Percentiles rank a stretch among this genome's conserved stretches.
These are phyloP conservation scores for Catharanthus roseus DNA, from an alignment of 257 asterid genomes.

Conservation along the genomic window DNA sequence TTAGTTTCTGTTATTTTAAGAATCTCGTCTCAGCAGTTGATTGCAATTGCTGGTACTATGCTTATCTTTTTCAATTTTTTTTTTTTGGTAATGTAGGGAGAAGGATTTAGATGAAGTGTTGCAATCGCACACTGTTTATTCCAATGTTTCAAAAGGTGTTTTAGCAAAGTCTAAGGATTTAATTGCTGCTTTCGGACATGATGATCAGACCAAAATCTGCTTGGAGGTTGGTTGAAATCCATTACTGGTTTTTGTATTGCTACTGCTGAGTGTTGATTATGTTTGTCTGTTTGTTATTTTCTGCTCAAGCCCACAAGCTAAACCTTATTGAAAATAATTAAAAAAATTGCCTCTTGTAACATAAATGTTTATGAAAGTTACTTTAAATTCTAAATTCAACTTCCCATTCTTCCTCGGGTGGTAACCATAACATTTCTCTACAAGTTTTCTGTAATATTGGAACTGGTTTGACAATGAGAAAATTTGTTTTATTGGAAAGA, in stretches of 20 bases:
- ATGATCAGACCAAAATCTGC: constrained; percentile 71
- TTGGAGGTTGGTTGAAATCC: constrained; percentile 49
- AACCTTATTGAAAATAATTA: background rate
- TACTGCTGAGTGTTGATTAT: background rate
- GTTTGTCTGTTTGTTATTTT: background rate
- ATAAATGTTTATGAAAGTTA: no score
- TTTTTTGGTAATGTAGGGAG: constrained; percentile 35
- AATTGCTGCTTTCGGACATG: constrained; percentile 72
- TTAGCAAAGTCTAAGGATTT: constrained; percentile 86
- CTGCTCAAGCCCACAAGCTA: background rate
- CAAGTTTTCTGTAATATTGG: background rate
- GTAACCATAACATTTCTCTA: background rate
- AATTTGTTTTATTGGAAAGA: background rate
- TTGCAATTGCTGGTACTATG: background rate
- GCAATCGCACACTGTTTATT: constrained; percentile 85
- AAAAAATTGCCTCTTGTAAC: no score
- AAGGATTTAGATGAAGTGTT: constrained; percentile 94
- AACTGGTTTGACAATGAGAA: background rate
- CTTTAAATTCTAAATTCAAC: background rate
- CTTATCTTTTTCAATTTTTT: background rate
- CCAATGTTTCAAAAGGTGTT: constrained; percentile 87
- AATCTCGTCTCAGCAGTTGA: background rate
- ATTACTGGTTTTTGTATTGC: no score
- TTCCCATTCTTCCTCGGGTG: background rate
- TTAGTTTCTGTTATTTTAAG: background rate